These are phyloP conservation scores for Trichophyton verrucosum DNA, from an alignment of 2,329 filamentous ascomycete species.

Conservation along the genomic window DNA sequence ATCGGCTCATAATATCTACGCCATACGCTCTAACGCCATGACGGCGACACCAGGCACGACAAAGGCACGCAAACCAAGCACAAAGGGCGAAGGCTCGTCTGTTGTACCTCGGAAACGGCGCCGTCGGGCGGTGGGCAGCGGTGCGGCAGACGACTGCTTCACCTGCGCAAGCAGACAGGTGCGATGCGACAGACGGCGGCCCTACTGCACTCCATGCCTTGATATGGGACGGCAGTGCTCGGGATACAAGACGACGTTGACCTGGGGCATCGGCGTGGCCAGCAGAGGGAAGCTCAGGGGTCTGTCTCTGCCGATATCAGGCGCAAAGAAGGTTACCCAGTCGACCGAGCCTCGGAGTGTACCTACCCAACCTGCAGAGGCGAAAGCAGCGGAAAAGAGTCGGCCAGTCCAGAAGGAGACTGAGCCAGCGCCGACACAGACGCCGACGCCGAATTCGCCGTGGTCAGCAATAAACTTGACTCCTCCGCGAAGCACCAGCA, in stretches of 20 bases:
- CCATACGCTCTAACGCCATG: neutral
- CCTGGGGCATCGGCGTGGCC: conserved; percentile 91
- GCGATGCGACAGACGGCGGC: conserved; percentile 80
- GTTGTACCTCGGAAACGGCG: conserved; percentile 52
- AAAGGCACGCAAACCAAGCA: neutral
- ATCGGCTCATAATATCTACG: neutral
- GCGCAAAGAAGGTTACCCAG: conserved; percentile 29
- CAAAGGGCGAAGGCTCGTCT: conserved; percentile 7
- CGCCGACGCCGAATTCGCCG: neutral
- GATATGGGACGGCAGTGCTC: conserved; percentile 86
- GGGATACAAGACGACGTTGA: conserved; percentile 91
- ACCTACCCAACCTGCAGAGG: neutral
- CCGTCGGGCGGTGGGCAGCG: conserved; percentile 76
- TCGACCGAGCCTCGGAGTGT: conserved; percentile 6
- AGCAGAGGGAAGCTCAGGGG: conserved; percentile 90
- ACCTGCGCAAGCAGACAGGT: conserved; percentile 72
- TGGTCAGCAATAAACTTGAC: neutral
- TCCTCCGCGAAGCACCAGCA: neutral
- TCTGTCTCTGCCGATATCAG: conserved; percentile 57
- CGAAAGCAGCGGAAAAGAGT: neutral
- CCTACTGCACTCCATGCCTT: conserved; percentile 90
- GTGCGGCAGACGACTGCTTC: conserved; percentile 90
- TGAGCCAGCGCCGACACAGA: neutral
- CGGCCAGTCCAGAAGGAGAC: neutral
- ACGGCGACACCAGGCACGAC: neutral